Evolutionary conservation across 768 basidiomycete species (phyloP).

Genomic region (Russula lepida): DNA sequence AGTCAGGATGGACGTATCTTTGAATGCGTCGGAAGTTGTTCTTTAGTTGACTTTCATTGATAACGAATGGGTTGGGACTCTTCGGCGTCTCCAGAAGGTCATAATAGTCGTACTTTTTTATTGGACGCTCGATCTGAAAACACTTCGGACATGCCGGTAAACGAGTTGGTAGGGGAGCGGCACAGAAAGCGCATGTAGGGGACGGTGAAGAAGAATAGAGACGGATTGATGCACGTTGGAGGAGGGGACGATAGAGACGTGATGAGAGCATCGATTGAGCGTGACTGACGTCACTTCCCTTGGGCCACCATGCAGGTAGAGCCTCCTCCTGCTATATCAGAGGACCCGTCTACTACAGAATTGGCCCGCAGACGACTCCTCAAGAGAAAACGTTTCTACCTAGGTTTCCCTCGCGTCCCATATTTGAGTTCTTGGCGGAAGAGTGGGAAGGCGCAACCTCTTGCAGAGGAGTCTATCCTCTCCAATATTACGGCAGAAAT

Average conservation of each 20-base stretch:
- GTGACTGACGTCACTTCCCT: constrained; percentile 3
- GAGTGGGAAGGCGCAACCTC: neutral
- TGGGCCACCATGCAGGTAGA: constrained; percentile 3
- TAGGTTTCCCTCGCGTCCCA: neutral
- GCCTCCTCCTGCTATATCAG: constrained; percentile 4
- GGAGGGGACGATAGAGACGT: neutral
- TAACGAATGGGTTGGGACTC: constrained; percentile 57
- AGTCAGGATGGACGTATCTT: constrained; percentile 76
- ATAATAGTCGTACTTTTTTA: constrained; percentile 48
- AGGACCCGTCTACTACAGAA: neutral
- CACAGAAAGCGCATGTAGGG: constrained; percentile 53
- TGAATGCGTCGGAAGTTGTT: constrained; percentile 64
- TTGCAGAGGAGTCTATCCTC: neutral
- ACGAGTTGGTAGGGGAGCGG: constrained; percentile 45
- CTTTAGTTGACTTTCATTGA: constrained; percentile 56
- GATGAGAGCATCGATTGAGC: neutral
- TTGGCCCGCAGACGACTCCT: neutral
- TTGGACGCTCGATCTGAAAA: constrained; percentile 51
- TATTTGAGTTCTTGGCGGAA: neutral
- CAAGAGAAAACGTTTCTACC: neutral
- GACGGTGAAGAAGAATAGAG: neutral
- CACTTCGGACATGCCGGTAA: constrained; percentile 75
- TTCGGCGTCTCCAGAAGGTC: constrained; percentile 58
- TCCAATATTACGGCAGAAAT: constrained; percentile 1
- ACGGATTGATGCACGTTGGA: neutral